These are phyloP conservation scores for Fagopyrum esculentum DNA, from an alignment of 148 eudicot species.

Conservation along the genomic window DNA sequence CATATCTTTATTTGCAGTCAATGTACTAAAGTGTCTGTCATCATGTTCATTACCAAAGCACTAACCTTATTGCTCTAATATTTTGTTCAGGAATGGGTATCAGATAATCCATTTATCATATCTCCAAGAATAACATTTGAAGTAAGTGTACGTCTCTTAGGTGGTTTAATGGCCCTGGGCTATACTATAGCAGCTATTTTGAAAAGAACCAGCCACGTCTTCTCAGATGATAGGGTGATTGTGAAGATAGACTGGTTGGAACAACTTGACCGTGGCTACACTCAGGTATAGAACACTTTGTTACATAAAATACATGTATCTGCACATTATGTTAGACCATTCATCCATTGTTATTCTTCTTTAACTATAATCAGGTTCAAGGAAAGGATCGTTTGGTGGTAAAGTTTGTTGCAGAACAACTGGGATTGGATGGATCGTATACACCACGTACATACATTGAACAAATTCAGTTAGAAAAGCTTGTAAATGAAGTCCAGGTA, in stretches of 20 bases:
- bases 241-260: slow-evolving; percentile 91
- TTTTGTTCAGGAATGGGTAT: slow-evolving; percentile 80
- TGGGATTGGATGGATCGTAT: slow-evolving; percentile 86
- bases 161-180: slow-evolving; percentile 96
- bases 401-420: slow-evolving; percentile 61
- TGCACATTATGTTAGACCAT: slow-evolving; percentile 1
- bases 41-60: neutral
- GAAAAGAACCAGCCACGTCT: slow-evolving; percentile 83
- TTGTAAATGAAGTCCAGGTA: slow-evolving; percentile 94
- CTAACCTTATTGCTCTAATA: neutral
- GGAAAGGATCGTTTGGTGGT: slow-evolving; percentile 80
- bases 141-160: slow-evolving; percentile 95
- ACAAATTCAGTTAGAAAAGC: slow-evolving; percentile 94
- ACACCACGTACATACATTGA: slow-evolving; percentile 88
- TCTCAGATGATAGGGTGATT: slow-evolving; percentile 67
- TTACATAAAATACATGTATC: neutral
- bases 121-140: slow-evolving; percentile 96
- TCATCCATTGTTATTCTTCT: neutral
- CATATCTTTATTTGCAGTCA: neutral
- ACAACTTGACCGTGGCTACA: slow-evolving; percentile 73
- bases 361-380: slow-evolving; percentile 51
- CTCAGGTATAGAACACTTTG: slow-evolving; percentile 46
- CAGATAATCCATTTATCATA: slow-evolving; percentile 89
- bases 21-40: neutral
- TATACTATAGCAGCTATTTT: slow-evolving; percentile 91